Evolutionary conservation across 2,329 filamentous ascomycete genomes (phyloP).

Genomic region (Exophiala bonariae): DNA sequence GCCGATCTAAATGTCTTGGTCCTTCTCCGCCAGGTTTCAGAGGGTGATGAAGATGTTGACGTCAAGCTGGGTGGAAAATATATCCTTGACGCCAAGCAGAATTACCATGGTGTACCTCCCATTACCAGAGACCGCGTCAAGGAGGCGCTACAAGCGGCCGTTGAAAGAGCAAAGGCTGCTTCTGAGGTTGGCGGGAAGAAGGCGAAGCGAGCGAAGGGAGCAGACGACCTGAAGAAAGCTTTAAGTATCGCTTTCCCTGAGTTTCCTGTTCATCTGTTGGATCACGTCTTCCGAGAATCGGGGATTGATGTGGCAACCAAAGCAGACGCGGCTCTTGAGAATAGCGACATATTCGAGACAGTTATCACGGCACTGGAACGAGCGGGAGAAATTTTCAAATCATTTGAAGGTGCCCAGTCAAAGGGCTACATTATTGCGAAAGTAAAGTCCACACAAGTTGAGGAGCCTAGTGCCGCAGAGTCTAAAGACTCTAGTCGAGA

Average conservation of each 20-base stretch:
- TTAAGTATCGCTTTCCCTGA: slow-evolving; percentile 84
- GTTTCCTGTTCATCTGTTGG: slow-evolving; percentile 81
- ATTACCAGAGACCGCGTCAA: slow-evolving; percentile 73
- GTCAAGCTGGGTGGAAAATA: slow-evolving; percentile 77
- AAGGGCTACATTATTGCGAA: slow-evolving; percentile 90
- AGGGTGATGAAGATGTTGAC: slow-evolving; percentile 80
- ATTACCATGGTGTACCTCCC: slow-evolving; percentile 72
- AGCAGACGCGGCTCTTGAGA: slow-evolving; percentile 68
- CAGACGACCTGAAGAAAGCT: slow-evolving; percentile 75
- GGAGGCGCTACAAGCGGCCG: slow-evolving; percentile 66
- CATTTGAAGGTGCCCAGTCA: slow-evolving; percentile 64
- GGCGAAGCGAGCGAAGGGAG: slow-evolving; percentile 70
- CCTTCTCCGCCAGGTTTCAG: slow-evolving; percentile 75
- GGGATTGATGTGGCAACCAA: slow-evolving; percentile 68
- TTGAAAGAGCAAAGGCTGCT: slow-evolving; percentile 38
- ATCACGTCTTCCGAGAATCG: slow-evolving; percentile 74
- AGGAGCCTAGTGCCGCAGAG: slow-evolving; percentile 35
- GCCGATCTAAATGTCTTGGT: slow-evolving; percentile 77
- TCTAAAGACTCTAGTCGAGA: slow-evolving; percentile 35
- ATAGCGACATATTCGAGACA: slow-evolving; percentile 63
- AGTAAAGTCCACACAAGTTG: slow-evolving; percentile 37
- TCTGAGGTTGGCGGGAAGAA: slow-evolving; percentile 54
- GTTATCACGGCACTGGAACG: slow-evolving; percentile 69
- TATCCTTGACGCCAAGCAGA: slow-evolving; percentile 77
- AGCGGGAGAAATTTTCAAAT: slow-evolving; percentile 68